phyloP scores from a whole-genome alignment of 768 basidiomycete species.

The Termitomyces sp. region DNA sequence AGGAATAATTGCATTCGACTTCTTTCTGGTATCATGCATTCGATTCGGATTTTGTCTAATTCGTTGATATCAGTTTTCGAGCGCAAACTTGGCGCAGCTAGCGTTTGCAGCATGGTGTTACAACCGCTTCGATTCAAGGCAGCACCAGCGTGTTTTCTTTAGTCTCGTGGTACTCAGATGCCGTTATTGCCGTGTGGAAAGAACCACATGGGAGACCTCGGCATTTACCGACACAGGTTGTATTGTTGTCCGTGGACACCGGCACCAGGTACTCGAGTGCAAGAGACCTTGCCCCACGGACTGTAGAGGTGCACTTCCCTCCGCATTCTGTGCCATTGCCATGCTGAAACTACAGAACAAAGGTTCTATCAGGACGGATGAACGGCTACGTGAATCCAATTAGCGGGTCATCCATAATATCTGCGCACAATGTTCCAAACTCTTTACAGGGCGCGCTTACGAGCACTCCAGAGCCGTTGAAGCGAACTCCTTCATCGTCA shows the following conservation, averaged over 20 bases:
- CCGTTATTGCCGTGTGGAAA: no score
- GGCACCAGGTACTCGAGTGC: constrained; percentile 11
- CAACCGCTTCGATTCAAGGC: no score
- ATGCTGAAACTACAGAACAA: not conserved
- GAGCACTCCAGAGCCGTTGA: constrained; percentile 4
- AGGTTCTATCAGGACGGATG: not conserved
- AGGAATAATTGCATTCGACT: no score
- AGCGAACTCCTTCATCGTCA: constrained; percentile 4
- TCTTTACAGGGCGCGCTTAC: constrained; percentile 12
- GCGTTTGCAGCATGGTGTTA: no score
- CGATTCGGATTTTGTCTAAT: no score
- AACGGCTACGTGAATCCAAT: constrained; percentile 5
- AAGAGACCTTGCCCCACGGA: constrained; percentile 12
- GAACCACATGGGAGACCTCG: constrained; percentile 5
- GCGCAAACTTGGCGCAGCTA: no score
- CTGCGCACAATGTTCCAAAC: constrained; percentile 5
- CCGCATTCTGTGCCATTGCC: not conserved
- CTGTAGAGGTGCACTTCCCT: constrained; percentile 2
- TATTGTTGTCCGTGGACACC: constrained; percentile 12
- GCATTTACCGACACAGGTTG: constrained; percentile 6
- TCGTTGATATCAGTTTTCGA: no score
- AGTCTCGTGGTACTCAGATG: no score
- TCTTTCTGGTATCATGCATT: no score
- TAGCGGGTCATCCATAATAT: not conserved
- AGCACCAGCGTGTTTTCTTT: no score